Evolutionary conservation across 2,329 filamentous ascomycete species (phyloP).

Genomic region (Botryotinia globosa): DNA sequence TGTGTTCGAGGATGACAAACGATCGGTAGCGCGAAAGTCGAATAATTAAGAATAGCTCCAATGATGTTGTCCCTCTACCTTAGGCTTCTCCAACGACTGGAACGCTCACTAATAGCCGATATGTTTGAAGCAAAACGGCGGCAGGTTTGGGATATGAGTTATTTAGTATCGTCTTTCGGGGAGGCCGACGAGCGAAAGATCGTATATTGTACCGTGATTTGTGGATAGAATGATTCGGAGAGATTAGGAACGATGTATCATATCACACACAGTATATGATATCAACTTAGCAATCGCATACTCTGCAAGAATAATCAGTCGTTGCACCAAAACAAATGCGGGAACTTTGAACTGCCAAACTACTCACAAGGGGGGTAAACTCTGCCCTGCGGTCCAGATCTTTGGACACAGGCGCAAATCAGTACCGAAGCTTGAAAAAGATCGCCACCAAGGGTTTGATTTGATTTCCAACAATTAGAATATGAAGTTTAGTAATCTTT

Average conservation of each 20-base stretch:
- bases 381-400: background rate
- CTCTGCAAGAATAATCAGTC: constrained; percentile 4
- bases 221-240: background rate
- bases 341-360: background rate
- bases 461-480: background rate
- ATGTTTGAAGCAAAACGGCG: too few relatives aligned
- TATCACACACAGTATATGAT: background rate
- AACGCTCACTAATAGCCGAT: background rate
- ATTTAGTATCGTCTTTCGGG: background rate
- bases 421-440: background rate
- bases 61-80: background rate
- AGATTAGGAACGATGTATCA: background rate
- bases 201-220: constrained; percentile 1
- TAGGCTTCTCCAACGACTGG: background rate
- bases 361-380: background rate
- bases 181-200: background rate
- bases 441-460: background rate
- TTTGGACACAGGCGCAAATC: background rate
- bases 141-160: background rate
- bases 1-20: background rate
- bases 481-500: background rate
- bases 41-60: background rate
- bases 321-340: background rate
- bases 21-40: background rate
- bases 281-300: background rate